phyloP scores from a whole-genome alignment of 2,329 filamentous ascomycete genomes.

The Verticillium klebahnii region DNA sequence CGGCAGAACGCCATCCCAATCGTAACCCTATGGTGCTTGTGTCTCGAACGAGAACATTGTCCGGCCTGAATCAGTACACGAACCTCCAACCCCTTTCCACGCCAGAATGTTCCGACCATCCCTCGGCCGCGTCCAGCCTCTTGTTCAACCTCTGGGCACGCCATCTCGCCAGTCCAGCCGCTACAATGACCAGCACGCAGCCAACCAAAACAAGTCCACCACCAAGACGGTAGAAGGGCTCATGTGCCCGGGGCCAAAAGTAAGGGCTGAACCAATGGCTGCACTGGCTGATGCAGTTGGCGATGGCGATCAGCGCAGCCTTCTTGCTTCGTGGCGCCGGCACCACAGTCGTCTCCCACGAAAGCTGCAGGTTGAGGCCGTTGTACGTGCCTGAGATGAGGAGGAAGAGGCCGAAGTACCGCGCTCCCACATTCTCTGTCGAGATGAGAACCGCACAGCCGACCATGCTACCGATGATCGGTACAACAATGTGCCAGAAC shows the following conservation, averaged over 20 bases:
- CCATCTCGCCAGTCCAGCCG: conserved; percentile 15
- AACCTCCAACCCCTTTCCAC: conserved; percentile 17
- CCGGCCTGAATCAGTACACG: background rate
- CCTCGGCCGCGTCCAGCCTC: conserved; percentile 19
- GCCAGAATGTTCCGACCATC: conserved; percentile 16
- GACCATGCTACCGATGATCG: conserved; percentile 27
- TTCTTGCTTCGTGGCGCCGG: conserved; percentile 32
- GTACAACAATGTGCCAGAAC: conserved; percentile 33
- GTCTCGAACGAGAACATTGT: background rate
- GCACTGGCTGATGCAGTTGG: conserved; percentile 29
- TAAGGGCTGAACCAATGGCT: conserved; percentile 35
- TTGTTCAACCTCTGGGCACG: conserved; percentile 16
- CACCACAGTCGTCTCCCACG: conserved; percentile 33
- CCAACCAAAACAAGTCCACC: conserved; percentile 16
- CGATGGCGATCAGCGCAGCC: conserved; percentile 34
- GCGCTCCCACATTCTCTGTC: conserved; percentile 31
- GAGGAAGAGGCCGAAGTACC: conserved; percentile 36
- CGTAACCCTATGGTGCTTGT: background rate
- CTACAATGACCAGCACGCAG: conserved; percentile 12
- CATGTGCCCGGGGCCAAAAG: conserved; percentile 23
- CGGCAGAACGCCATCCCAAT: background rate
- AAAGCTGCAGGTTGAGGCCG: conserved; percentile 32
- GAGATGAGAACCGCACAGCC: conserved; percentile 35
- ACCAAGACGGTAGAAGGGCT: conserved; percentile 20
- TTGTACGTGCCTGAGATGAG: conserved; percentile 31